Percentiles rank a stretch among this genome's conserved stretches.
Evolutionary conservation across 345 rosid species (phyloP).

Genomic region (Isatis tinctoria): DNA sequence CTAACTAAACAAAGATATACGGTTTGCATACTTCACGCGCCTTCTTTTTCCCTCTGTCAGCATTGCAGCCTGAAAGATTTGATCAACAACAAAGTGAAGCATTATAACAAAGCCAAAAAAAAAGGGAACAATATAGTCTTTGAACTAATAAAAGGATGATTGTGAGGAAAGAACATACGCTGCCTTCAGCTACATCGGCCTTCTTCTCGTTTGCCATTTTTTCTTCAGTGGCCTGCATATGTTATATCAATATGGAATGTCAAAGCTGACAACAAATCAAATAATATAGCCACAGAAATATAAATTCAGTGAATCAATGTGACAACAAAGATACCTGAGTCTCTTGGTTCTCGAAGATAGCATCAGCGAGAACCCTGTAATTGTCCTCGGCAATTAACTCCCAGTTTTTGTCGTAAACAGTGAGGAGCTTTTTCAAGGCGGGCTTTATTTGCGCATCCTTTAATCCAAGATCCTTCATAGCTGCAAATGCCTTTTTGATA

Average conservation of each 20-base stretch:
- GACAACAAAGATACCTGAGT: constrained; percentile 39
- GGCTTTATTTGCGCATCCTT: constrained; percentile 51
- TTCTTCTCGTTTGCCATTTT: constrained; percentile 10
- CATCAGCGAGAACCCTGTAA: constrained; percentile 84
- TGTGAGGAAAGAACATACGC: constrained; percentile 19
- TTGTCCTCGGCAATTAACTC: constrained; percentile 75
- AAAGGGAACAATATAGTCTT: not conserved
- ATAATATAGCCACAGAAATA: not conserved
- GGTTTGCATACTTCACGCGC: constrained; percentile 36
- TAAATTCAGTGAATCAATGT: not conserved
- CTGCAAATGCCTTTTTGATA: constrained; percentile 48
- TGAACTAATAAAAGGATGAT: not conserved
- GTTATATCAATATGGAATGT: not conserved
- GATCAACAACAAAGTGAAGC: not conserved
- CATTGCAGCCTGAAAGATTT: constrained; percentile 36
- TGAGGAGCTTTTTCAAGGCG: constrained; percentile 61
- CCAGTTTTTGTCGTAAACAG: constrained; percentile 82
- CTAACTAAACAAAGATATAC: not conserved
- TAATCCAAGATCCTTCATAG: constrained; percentile 73
- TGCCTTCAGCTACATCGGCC: constrained; percentile 3
- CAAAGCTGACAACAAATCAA: not conserved
- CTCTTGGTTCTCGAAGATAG: constrained; percentile 78
- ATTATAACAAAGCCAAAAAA: not conserved
- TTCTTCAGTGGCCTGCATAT: constrained; percentile 1
- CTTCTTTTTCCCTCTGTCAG: constrained; percentile 27